Evolutionary conservation across 2,329 filamentous ascomycete species (phyloP), one percentile per base, ranked within the genome.

Genomic region (Epichloe scottii): DNA sequence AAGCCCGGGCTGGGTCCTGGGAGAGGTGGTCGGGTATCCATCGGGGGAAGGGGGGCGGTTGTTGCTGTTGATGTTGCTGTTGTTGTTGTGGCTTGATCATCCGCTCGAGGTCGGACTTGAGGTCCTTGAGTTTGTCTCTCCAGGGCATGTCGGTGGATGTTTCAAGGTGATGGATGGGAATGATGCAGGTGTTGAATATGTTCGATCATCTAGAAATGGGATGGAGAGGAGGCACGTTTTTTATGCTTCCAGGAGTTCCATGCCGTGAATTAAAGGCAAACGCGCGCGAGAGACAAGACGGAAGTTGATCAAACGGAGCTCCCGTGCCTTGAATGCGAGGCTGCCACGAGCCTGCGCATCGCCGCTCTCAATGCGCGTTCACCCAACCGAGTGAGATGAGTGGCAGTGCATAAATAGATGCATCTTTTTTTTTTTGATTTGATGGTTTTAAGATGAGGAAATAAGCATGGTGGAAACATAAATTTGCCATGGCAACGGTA

Each of bases 91-190:
- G 58, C 46, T 65, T 63, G 45, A 66, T 62, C 40, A 70, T 50
- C 49, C 59, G 59, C 8, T 71, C 66, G 33, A 68, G 62, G 45
- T 71, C 67, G 40, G 62, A 60, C 56, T 70, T 71, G 33, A 70
- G 51, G 15, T 62, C 59, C 50, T 70, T 67, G 5, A 72, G 56
- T n/a, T 65, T 59, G 35, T 68, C 63, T 54, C 61, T 68, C 66
- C 66, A 69, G 4, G 63, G 42, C 66, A 68, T 68, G 12, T 6
- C 54, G 8, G 10, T 11, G 4, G 7, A 30, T 19, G 11, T 30
- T n/a, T 30, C 19, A 3, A 7, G 19, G 6, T 8, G 14, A 17
- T 3, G 14, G 30, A 35, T 10, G 15, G 6, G 11, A 35, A 39
- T 3, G n/a, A 46, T 12, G 14, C 10, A 41, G 17, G 5, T 21